Base-by-base conservation (phyloP, 1,284 basidiomycete species). In the Heliocybe sulcata region DNA sequence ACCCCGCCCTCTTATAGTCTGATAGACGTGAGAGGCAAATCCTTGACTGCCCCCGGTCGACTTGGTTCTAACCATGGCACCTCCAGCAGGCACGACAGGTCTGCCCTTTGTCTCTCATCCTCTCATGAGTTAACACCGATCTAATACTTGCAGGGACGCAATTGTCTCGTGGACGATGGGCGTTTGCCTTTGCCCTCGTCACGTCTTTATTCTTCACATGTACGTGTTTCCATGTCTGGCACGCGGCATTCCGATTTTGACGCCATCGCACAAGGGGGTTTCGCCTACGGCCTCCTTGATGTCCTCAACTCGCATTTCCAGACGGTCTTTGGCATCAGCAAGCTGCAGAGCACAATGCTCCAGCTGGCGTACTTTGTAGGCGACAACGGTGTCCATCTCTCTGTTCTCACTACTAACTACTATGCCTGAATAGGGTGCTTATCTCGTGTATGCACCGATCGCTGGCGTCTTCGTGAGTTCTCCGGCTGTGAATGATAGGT, bases 281-380 rank as follows among this genome's bases (percentile, higher is more conserved):
- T 90, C 65, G 83, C 87, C 1, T 88, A 90, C 61, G 87, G 87
- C 45, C 80, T 93, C 53, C 85, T 94, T 59, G 92, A 94, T 69
- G 90, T 92, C 31, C 76, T 93, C 55, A 91, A 91, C 71, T 82
- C 87, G 54, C 87, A 91, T 65, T 91, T 92, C 69, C 90, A 90
- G 71, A 68, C 65, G 11, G 80, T 89, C 9, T 86, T 91, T 60
- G 74, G 75, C 1, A 87, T 91, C 66, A 78, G 79, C 47, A 89
- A 87, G 63, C 79, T 88, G 19, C 82, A 92, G 67, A 92, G 88
- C 48, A 92, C 92, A 1, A 80, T 91, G 57, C 77, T 95, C 29
- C 92, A 95, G 65, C 79, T 91, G 8, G 89, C 90, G 2, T 94
- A 94, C 70, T 94, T 94, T 60, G 87, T 73, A 56, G 61, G 71